A percentile compares a stretch with the other conserved stretches of the same genome.
Evolutionary conservation across 352 stramenopile genomes (phyloP).

Genomic region (Pythium sukuiense): DNA sequence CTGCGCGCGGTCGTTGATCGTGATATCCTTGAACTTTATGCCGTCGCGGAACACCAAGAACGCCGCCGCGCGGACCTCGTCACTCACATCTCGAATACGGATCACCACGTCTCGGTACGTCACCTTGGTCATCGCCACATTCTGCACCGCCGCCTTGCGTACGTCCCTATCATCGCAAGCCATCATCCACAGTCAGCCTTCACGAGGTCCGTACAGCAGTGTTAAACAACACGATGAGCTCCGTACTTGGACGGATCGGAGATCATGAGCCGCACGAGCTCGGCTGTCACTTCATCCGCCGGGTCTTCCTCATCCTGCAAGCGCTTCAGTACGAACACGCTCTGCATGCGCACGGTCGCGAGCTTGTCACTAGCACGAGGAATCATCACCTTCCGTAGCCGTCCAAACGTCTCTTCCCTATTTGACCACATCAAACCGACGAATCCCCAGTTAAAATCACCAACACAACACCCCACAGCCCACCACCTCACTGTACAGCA

Average conservation of each 20-base stretch:
- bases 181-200: too few species aligned
- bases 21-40: slow-evolving; percentile 52
- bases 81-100: slow-evolving; percentile 73
- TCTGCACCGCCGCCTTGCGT: slow-evolving; percentile 57
- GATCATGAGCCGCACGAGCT: slow-evolving; percentile 61
- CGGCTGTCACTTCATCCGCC: slow-evolving; percentile 42
- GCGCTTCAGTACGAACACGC: slow-evolving; percentile 55
- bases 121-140: slow-evolving; percentile 43
- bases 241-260: slow-evolving; percentile 72
- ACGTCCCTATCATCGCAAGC: slow-evolving; percentile 44
- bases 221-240: too few species aligned
- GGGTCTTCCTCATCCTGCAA: slow-evolving; percentile 46
- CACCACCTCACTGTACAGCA: too few species aligned
- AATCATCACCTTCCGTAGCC: slow-evolving; percentile 46
- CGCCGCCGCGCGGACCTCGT: slow-evolving; percentile 62
- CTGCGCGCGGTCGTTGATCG: slow-evolving; percentile 65
- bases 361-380: slow-evolving; percentile 65
- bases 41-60: slow-evolving; percentile 54
- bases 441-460: too few species aligned
- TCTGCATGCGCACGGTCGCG: slow-evolving; percentile 55
- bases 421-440: background rate
- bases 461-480: too few species aligned
- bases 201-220: too few species aligned
- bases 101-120: slow-evolving; percentile 58
- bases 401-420: slow-evolving; percentile 41